These are phyloP conservation scores for Wickerhamomyces canadensis DNA, from an alignment of 805 yeast genomes.

Conservation along the genomic window DNA sequence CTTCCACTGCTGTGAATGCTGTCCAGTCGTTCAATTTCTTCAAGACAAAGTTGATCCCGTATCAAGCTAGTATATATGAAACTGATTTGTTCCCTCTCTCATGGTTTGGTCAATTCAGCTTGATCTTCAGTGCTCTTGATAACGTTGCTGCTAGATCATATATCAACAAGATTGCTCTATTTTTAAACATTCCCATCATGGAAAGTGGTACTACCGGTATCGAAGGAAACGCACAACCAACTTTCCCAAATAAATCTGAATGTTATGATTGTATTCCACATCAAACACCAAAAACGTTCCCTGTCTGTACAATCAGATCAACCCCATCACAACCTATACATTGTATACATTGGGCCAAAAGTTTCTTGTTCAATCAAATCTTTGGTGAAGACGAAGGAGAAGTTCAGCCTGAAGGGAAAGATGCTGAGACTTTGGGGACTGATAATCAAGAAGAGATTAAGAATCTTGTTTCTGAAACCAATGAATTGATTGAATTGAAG, in stretches of 20 bases:
- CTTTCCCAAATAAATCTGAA: conserved; percentile 74
- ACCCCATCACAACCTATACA: conserved; percentile 97
- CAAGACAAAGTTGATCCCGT: conserved; percentile 60
- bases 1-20: conserved; percentile 77
- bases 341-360: conserved; percentile 96
- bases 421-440: conserved; percentile 45
- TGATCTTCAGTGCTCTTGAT: conserved; percentile 89
- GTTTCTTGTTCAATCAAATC: conserved; percentile 75
- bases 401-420: conserved; percentile 27
- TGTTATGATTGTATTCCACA: conserved; percentile 91
- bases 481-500: conserved; percentile 52
- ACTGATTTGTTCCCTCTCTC: conserved; percentile 57
- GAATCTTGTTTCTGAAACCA: conserved; percentile 58
- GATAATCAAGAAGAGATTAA: conserved; percentile 61
- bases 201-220: conserved; percentile 96
- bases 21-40: conserved; percentile 67
- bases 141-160: conserved; percentile 88
- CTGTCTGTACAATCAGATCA: conserved; percentile 94
- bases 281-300: conserved; percentile 84
- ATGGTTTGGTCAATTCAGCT: conserved; percentile 75
- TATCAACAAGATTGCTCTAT: conserved; percentile 79
- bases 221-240: conserved; percentile 92
- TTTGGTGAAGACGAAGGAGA: conserved; percentile 49
- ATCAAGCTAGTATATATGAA: conserved; percentile 87
- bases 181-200: conserved; percentile 68